Conservation (phyloP, 257 asterid species). For the Thymus mandschuricus region DNA sequence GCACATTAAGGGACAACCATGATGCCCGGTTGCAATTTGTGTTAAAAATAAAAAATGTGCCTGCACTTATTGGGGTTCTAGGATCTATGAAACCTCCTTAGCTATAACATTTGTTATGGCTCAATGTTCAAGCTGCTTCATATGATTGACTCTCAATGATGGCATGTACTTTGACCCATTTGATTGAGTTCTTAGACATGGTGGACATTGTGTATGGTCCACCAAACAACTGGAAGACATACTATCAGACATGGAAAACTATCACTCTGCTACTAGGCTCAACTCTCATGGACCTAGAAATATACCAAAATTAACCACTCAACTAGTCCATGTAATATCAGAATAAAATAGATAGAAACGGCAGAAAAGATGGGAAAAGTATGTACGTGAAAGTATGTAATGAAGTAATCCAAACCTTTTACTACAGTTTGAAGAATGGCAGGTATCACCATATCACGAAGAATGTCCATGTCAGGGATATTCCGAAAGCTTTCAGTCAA, state of each 20-base stretch:
- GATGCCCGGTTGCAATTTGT: too few relatives aligned
- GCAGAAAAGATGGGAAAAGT: conserved; percentile 8
- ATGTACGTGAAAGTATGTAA: conserved; percentile 20
- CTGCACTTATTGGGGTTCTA: too few relatives aligned
- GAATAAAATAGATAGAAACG: conserved; percentile 13
- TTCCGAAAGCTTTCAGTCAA: conserved; percentile 40
- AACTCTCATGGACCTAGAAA: not conserved
- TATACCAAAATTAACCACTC: conserved; percentile 14
- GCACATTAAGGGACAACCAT: too few relatives aligned
- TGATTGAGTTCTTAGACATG: too few relatives aligned
- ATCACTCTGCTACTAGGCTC: not conserved
- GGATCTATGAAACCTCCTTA: too few relatives aligned
- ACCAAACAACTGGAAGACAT: too few relatives aligned
- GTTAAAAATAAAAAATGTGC: too few relatives aligned
- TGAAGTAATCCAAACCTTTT: conserved; percentile 60
- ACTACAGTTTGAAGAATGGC: conserved; percentile 71
- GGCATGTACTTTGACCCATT: too few relatives aligned
- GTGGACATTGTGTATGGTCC: too few relatives aligned
- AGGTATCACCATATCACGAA: conserved; percentile 73
- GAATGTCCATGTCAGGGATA: conserved; percentile 42
- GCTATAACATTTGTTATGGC: too few relatives aligned
- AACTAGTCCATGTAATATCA: conserved; percentile 1
- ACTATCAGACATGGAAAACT: not conserved
- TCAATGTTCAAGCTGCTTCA: too few relatives aligned
- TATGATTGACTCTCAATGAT: too few relatives aligned